Base-by-base conservation (phyloP, 129 eudicot genomes). In the Ambrosia trifida region DNA sequence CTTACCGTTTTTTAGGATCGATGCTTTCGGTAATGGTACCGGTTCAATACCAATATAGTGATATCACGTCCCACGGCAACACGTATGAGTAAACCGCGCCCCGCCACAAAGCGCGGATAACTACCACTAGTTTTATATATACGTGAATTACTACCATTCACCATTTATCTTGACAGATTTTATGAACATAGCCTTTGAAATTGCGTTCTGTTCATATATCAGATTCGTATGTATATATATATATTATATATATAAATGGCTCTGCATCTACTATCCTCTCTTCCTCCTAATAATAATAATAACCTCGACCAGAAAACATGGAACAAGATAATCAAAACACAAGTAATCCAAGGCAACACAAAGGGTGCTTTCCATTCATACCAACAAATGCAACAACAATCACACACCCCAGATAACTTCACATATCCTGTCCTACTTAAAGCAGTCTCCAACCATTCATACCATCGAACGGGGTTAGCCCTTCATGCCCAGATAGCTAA, bases 341-440 rank as follows among this genome's bases (percentile, higher is more conserved):
- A 82, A 69, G 68, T 70, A 9, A 20, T 30, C 4, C 54, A 82
- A n/a, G 85, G 76, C n/a, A 70, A 85, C 68, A 61, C 68, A 11
- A 53, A 64, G 2, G 36, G 28, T 38, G 90, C 78, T 35, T 66
- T 85, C 38, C 72, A 70, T 20, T 65, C 84, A 7, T 85, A 61
- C 76, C 58, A 43, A 62, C 65, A 28, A 31, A 79, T 85, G 90
- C 87, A 69, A 40, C 68, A 64, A 41, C 68, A 64, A 41, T 30
- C 33, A 6, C 19, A 64, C 66, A 35, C 60, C 51, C 85, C 87
- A 12, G 90, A 85, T 66, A 85, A 82, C 73, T 85, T 82, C 69
- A 85, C 90, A 1, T 82, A 62, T 7, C 87, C 90, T 7, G 64
- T 85, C 4, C 66, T 85, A 65, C 83, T 85, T 61, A 80, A 85